Evolutionary conservation across 495 filamentous ascomycete genomes (phyloP).

Genomic region (Clohesyomyces aquaticus): DNA sequence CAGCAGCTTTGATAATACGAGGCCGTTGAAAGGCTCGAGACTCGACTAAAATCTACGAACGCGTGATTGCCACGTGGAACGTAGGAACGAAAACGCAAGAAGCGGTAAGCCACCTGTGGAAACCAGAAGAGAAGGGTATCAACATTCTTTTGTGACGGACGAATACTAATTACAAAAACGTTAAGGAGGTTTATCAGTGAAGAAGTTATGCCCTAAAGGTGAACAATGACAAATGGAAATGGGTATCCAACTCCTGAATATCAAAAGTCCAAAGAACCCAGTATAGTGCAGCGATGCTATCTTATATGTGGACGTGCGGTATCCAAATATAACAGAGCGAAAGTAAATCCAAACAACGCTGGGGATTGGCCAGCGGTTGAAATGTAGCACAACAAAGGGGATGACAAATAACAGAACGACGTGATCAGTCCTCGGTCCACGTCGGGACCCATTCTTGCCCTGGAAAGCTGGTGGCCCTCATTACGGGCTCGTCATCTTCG

Average conservation of each 20-base stretch:
- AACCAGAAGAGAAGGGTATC: background rate
- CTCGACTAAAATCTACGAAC: background rate
- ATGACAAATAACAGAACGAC: background rate
- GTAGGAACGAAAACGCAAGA: background rate
- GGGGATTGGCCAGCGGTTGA: background rate
- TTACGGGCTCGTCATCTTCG: slow-evolving; percentile 40
- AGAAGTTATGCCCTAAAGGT: background rate
- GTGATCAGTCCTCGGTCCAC: slow-evolving; percentile 22
- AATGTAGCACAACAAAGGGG: background rate
- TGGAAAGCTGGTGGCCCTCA: slow-evolving; percentile 35
- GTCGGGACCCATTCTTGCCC: slow-evolving; percentile 39
- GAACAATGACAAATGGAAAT: background rate
- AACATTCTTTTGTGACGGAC: background rate
- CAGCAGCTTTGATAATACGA: background rate
- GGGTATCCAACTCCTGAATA: slow-evolving; percentile 10
- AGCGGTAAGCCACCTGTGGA: background rate
- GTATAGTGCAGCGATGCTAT: background rate
- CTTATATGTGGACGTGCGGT: background rate
- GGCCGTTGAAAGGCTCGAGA: background rate
- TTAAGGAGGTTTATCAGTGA: background rate
- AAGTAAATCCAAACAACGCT: background rate
- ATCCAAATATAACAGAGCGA: background rate
- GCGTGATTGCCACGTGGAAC: background rate
- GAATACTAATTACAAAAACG: slow-evolving; percentile 2
- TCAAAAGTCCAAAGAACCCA: background rate